phyloP scores from a whole-genome alignment of 2,329 filamentous ascomycete genomes.

The Verticillium klebahnii region DNA sequence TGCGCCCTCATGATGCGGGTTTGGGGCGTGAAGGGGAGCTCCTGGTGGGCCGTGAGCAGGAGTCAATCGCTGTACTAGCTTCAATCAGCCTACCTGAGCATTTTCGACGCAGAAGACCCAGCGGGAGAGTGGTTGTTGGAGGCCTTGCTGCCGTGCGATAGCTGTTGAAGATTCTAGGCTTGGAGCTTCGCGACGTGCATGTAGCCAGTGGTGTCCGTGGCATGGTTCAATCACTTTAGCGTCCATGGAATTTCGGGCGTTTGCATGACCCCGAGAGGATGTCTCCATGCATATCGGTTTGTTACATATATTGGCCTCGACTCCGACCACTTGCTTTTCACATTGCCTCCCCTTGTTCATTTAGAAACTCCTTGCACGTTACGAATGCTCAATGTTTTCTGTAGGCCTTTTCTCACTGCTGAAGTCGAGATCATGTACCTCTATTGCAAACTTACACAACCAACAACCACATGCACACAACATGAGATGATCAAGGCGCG shows the following conservation, averaged over 20 bases:
- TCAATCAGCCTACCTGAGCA: neutral
- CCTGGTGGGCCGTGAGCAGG: neutral
- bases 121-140: neutral
- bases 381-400: too few relatives aligned
- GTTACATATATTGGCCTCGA: too few relatives aligned
- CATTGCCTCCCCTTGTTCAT: too few relatives aligned
- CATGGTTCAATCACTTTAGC: neutral
- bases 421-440: too few relatives aligned
- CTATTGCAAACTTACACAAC: too few relatives aligned
- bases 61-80: neutral
- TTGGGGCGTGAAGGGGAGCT: neutral
- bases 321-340: too few relatives aligned
- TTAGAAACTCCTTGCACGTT: too few relatives aligned
- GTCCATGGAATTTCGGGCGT: neutral
- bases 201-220: neutral
- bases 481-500: neutral
- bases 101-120: neutral
- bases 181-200: neutral
- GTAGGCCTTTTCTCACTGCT: too few relatives aligned
- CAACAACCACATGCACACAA: neutral
- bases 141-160: neutral
- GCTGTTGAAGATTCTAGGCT: neutral
- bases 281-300: neutral
- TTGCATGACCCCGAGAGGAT: neutral
- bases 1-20: constrained; percentile 37